Percentiles rank a stretch among this genome's conserved stretches.
phyloP scores from a whole-genome alignment of 805 yeast species.

The Saturnispora silvae region DNA sequence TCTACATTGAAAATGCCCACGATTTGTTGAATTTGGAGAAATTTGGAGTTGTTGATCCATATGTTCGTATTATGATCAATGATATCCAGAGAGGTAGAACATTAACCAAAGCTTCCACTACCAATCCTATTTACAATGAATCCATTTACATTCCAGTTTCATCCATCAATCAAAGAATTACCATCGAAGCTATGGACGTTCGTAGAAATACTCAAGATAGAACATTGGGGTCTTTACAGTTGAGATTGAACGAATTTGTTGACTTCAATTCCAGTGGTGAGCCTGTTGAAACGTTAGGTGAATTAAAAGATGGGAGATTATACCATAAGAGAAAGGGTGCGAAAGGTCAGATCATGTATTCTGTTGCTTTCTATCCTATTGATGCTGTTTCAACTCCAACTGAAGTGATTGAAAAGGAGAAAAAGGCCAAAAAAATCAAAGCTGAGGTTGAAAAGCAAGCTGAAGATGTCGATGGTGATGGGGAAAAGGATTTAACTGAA shows the following conservation, averaged over 20 bases:
- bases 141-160: constrained; percentile 73
- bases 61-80: constrained; percentile 67
- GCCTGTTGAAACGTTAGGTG: constrained; percentile 48
- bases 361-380: constrained; percentile 74
- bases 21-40: constrained; percentile 77
- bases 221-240: constrained; percentile 71
- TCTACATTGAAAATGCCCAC: constrained; percentile 58
- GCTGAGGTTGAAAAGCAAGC: constrained; percentile 24
- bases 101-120: constrained; percentile 48
- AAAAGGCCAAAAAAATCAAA: constrained; percentile 21
- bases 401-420: constrained; percentile 48
- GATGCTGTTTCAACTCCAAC: constrained; percentile 69
- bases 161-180: constrained; percentile 69
- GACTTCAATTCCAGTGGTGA: constrained; percentile 55
- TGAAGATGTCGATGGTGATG: constrained; percentile 13
- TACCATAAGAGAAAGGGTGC: constrained; percentile 65
- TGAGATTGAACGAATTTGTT: constrained; percentile 58
- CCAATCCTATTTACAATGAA: constrained; percentile 81
- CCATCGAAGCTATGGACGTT: constrained; percentile 88
- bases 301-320: constrained; percentile 49
- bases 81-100: constrained; percentile 74
- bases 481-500: constrained; percentile 23
- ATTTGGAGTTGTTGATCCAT: constrained; percentile 89
- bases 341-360: constrained; percentile 68
- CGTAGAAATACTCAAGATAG: constrained; percentile 74